Evolutionary conservation across 1,284 basidiomycete genomes (phyloP).

Genomic region (Trametes versicolor): DNA sequence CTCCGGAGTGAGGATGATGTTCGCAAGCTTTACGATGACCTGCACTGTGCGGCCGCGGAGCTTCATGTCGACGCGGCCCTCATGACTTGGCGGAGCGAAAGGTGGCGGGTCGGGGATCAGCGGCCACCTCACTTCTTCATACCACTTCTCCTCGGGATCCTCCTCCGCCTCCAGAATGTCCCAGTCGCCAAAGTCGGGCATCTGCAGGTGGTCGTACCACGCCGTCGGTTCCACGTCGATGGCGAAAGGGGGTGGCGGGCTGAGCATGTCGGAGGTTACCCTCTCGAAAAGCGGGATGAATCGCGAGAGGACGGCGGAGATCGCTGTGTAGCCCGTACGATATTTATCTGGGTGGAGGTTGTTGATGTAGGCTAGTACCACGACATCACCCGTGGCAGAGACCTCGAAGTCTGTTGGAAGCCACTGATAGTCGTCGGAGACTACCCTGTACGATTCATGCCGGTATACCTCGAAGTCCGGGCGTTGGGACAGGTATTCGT

Average conservation of each 20-base stretch:
- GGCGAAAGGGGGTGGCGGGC: constrained; percentile 4
- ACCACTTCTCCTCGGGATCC: constrained; percentile 21
- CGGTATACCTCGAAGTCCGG: neutral
- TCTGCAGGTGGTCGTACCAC: constrained; percentile 15
- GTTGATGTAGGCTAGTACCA: constrained; percentile 20
- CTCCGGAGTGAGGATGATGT: constrained; percentile 58
- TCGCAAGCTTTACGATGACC: constrained; percentile 62
- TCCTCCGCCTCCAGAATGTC: neutral
- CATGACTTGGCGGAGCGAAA: constrained; percentile 12
- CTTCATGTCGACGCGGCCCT: constrained; percentile 11
- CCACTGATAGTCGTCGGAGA: constrained; percentile 27
- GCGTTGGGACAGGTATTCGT: constrained; percentile 4
- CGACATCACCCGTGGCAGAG: constrained; percentile 12
- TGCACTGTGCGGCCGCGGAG: constrained; percentile 47
- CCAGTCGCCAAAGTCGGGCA: neutral
- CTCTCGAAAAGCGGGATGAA: constrained; percentile 50
- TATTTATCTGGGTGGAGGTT: constrained; percentile 28
- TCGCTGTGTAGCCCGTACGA: constrained; percentile 42
- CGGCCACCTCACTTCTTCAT: constrained; percentile 21
- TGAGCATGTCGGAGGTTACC: constrained; percentile 34
- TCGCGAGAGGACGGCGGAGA: constrained; percentile 44
- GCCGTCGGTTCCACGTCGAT: constrained; percentile 8
- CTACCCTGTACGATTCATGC: neutral
- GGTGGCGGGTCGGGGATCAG: constrained; percentile 18
- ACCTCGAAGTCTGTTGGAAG: constrained; percentile 33